Evolutionary conservation across 2,329 filamentous ascomycete genomes (phyloP).

Genomic region (Talaromyces piceae): DNA sequence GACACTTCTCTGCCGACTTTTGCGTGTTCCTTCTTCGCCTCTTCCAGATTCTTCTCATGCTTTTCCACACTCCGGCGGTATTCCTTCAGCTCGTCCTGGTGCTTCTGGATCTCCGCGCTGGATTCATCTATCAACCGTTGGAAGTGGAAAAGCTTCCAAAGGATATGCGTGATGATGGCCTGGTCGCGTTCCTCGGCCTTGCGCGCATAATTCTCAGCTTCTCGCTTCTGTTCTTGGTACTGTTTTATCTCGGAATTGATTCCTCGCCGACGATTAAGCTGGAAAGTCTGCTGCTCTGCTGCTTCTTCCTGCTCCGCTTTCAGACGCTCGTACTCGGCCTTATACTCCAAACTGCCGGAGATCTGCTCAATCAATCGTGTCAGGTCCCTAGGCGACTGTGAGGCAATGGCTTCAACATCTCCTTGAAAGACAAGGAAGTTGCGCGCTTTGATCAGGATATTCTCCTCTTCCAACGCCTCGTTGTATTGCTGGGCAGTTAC

Average conservation of each 20-base stretch:
- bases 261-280: slow-evolving; percentile 78
- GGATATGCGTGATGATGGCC: slow-evolving; percentile 82
- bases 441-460: slow-evolving; percentile 94
- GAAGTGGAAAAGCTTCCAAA: slow-evolving; percentile 96
- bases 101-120: slow-evolving; percentile 79
- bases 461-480: slow-evolving; percentile 81
- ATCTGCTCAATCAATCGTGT: slow-evolving; percentile 95
- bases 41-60: slow-evolving; percentile 71
- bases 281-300: slow-evolving; percentile 78
- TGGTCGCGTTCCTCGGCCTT: slow-evolving; percentile 87
- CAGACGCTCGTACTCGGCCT: slow-evolving; percentile 85
- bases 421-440: slow-evolving; percentile 99
- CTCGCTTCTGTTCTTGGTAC: slow-evolving; percentile 92
- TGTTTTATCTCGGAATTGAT: slow-evolving; percentile 98
- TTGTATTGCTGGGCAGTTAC: slow-evolving; percentile 93
- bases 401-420: slow-evolving; percentile 93
- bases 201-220: slow-evolving; percentile 85
- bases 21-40: slow-evolving; percentile 75
- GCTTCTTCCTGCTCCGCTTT: slow-evolving; percentile 81
- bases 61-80: slow-evolving; percentile 80
- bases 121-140: slow-evolving; percentile 91
- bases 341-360: slow-evolving; percentile 90
- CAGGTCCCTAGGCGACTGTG: slow-evolving; percentile 87
- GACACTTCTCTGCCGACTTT: slow-evolving; percentile 67
- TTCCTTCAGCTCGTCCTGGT: slow-evolving; percentile 92